Evolutionary conservation across 306 rosid species (phyloP).

Genomic region (Lablab purpureus): DNA sequence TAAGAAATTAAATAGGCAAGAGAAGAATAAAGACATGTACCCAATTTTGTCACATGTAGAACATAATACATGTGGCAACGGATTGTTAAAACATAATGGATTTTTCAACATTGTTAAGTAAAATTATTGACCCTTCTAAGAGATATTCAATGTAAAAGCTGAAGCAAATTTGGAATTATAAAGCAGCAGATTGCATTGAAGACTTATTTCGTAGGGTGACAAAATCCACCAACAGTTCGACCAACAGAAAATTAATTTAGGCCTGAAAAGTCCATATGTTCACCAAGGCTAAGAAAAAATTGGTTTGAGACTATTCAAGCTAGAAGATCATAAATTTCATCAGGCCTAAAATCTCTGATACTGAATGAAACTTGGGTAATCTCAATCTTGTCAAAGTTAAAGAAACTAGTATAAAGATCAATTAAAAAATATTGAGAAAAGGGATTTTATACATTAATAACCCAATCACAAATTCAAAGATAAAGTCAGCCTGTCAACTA

Average conservation of each 20-base stretch:
- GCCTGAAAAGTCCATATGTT: neutral
- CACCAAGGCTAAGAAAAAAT: neutral
- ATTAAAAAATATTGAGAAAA: neutral
- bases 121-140: too few species aligned
- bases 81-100: neutral
- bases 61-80: conserved; percentile 11
- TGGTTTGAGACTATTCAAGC: neutral
- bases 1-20: neutral
- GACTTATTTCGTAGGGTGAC: neutral
- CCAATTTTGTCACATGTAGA: conserved; percentile 25
- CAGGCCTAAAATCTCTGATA: neutral
- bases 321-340: neutral
- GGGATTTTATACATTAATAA: neutral
- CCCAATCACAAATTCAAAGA: neutral
- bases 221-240: neutral
- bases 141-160: too few species aligned
- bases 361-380: neutral
- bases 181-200: neutral
- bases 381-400: neutral
- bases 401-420: neutral
- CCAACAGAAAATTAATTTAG: neutral
- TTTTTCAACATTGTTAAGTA: neutral
- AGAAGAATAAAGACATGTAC: neutral
- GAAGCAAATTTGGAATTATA: conserved; percentile 5
- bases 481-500: neutral